Conservation (phyloP, 2,329 filamentous ascomycete species). For the Paraphaeosphaeria minitans region DNA sequence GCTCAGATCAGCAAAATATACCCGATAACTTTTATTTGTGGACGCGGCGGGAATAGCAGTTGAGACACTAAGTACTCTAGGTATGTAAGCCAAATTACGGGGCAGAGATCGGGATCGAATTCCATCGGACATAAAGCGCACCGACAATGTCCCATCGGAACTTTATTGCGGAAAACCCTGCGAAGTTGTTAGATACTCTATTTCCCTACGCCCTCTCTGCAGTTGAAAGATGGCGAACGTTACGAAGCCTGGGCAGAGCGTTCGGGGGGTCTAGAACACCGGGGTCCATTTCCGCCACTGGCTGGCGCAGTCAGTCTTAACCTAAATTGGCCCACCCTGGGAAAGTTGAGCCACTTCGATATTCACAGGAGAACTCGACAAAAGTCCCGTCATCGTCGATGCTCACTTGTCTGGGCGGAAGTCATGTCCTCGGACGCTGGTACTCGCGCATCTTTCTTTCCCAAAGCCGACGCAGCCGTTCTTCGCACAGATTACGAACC, state of each 20-base stretch:
- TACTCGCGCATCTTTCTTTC: constrained; percentile 19
- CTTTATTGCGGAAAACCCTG: neutral
- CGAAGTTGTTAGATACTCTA: neutral
- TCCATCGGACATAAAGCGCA: neutral
- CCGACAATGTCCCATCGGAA: neutral
- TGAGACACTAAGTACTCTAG: too few species aligned
- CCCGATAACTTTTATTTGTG: too few species aligned
- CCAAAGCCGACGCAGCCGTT: constrained; percentile 33
- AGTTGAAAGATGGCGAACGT: neutral
- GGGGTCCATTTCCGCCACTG: neutral
- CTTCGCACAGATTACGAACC: constrained; percentile 27
- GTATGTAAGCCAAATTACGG: too few species aligned
- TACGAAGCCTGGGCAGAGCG: neutral
- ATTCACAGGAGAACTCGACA: neutral
- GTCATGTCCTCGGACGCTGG: neutral
- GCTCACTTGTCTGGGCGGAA: neutral
- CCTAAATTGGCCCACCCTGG: neutral
- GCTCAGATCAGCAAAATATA: neutral
- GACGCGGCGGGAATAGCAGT: too few species aligned
- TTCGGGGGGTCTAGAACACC: neutral
- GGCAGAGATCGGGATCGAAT: neutral
- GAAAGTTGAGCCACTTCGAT: neutral
- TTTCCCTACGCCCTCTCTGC: neutral
- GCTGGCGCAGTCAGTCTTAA: neutral
- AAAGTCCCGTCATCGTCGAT: neutral